Evolutionary conservation across 1,284 basidiomycete genomes (phyloP), one percentile per base, ranked within the genome.

Genomic region (Psilocybe mexicana): DNA sequence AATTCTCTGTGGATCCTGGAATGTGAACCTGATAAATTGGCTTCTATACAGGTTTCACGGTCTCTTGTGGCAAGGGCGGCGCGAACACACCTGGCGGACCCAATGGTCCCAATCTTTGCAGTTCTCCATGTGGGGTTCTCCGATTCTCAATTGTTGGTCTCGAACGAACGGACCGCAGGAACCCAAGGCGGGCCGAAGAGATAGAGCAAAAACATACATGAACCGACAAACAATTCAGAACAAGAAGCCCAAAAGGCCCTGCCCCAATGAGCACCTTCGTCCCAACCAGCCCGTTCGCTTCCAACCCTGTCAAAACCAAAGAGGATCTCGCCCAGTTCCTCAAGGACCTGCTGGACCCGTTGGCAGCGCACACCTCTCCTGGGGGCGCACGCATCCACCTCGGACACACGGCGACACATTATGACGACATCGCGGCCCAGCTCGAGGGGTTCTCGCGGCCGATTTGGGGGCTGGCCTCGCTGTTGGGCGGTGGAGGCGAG

Each of bases 361-460:
- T 91, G 25, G 85, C 77, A 0, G 66, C 79, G 0, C 86, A 90
- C 65, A 91, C 88, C 0, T 91, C 88, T 8, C 83, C 86, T 0
- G 87, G 87, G 48, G 88, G 89, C 7, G 84, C 89, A 5, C 79
- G 86, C 42, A 81, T 92, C 61, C 85, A 87, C 57, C 76, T 91
- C 4, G 87, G 87, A 2, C 78, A 85, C 68, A 90, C 88, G 0
- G 88, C 84, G 2, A 90, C 89, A 0, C 90, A 91, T 69, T 92
- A 84, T 68, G 90, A 92, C 68, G 84, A 88, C 55, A 73, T 77
- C 7, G 89, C 90, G 14, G 88, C 89, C 1, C 85, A 87, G 54
- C 79, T 92, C 42, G 89, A 92, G 66, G 86, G 88, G 1, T 92
- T 90, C 66, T 86, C 88, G 2, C 79, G 89, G 7, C 90, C 90